These are phyloP conservation scores for Alternaria sp. DNA, from an alignment of 2,329 filamentous ascomycete species.

Conservation along the genomic window DNA sequence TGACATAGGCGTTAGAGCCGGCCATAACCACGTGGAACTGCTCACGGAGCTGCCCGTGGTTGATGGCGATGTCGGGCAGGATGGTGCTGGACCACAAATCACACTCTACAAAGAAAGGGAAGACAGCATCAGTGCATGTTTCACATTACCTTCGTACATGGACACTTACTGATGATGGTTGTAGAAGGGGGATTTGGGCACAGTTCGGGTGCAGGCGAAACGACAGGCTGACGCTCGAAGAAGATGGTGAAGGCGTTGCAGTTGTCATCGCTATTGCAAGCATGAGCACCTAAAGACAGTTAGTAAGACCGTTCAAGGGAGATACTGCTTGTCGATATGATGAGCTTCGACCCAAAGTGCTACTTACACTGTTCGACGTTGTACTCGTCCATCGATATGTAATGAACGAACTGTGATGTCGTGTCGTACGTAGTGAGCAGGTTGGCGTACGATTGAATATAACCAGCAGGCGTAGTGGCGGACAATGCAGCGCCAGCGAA, in stretches of 20 bases:
- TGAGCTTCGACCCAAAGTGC: neutral
- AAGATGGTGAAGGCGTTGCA: constrained; percentile 34
- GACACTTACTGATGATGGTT: constrained; percentile 30
- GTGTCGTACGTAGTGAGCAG: constrained; percentile 16
- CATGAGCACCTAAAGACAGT: constrained; percentile 2
- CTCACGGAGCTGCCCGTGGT: constrained; percentile 34
- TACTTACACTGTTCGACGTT: constrained; percentile 18
- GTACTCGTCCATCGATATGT: constrained; percentile 17
- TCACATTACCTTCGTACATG: neutral
- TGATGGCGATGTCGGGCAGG: constrained; percentile 27
- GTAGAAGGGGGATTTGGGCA: constrained; percentile 27
- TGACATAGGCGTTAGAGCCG: constrained; percentile 32
- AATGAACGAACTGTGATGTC: constrained; percentile 20
- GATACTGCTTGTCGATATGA: neutral
- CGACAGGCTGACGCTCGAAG: constrained; percentile 26
- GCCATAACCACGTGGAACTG: constrained; percentile 28
- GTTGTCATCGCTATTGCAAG: constrained; percentile 15
- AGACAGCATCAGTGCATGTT: neutral
- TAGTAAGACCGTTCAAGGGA: neutral
- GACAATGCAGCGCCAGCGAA: constrained; percentile 18
- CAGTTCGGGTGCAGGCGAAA: constrained; percentile 11
- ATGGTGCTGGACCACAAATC: constrained; percentile 34
- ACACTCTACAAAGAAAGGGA: constrained; percentile 24
- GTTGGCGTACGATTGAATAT: constrained; percentile 26
- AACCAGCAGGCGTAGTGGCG: constrained; percentile 26